Base-by-base conservation (phyloP, 1,284 basidiomycete genomes). In the Schizophyllum commune region DNA sequence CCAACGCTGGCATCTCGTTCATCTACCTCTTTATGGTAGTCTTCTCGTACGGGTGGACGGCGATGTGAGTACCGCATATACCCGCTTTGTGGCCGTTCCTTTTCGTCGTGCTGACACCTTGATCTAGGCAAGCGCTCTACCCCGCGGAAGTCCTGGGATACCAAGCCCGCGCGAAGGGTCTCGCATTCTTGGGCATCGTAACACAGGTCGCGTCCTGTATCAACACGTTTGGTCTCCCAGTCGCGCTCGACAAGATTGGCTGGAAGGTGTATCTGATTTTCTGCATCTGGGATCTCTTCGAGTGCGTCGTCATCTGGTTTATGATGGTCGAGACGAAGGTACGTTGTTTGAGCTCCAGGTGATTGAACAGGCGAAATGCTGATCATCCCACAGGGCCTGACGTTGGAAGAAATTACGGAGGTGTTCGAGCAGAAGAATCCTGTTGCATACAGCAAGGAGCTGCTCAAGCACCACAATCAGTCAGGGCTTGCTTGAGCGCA, bases 241-340 rank as follows among this genome's bases (percentile, higher is more conserved):
- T 79, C 19, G 79, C 78, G 1, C 73, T 80, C 5, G 69, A 77
- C 60, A 75, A 69, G 60, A 69, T 81, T 54, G 69, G 66, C 4
- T 81, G 79, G 78, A 80, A 80, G 74, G 79, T 80, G 5, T 83
- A 82, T 66, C 67, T 81, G 61, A 79, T 83, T 55, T 83, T 83
- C 68, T 68, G 78, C 57, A 68, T 72, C n/a, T 83, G 78, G 77
- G 80, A 83, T 65, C 67, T 77, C 0, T 80, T 86, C 65, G 84
- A 85, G 65, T 72, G 81, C 47, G 64, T 78, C n/a, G 75, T 85
- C 63, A 80, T 86, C 62, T 86, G 80, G 68, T 71, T 81, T 60
- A 81, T 79, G 66, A 68, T 75, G 59, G 75, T 75, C 27, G 74
- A 76, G 65, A 76, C 75, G 9, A 76, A 73, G 62, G 53, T 55